phyloP scores from a whole-genome alignment of 305 asterid genomes.

The Withania somnifera region DNA sequence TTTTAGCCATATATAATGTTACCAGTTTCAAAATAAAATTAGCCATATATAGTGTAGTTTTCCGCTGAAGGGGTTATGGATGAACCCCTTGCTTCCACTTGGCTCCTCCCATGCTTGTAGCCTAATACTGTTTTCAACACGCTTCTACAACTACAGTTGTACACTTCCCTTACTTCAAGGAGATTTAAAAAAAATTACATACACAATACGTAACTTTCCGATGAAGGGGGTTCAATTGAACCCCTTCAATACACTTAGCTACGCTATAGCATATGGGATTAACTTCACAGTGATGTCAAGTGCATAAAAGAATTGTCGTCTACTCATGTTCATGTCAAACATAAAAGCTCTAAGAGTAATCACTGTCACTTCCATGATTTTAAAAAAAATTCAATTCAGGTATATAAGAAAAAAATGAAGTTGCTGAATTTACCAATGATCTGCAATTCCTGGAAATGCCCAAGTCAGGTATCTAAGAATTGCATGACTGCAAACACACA shows the following conservation, averaged over 20 bases:
- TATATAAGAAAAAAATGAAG: neutral
- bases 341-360: neutral
- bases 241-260: neutral
- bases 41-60: too few species aligned
- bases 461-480: slow-evolving; percentile 54
- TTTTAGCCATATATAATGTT: too few species aligned
- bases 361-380: neutral
- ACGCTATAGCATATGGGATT: neutral
- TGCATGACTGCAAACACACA: slow-evolving; percentile 57
- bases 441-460: slow-evolving; percentile 74
- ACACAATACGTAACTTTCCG: too few species aligned
- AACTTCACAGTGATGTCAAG: neutral
- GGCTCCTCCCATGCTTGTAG: too few species aligned
- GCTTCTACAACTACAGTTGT: too few species aligned
- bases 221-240: neutral
- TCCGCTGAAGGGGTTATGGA: too few species aligned
- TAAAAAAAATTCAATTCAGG: neutral
- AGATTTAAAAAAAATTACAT: too few species aligned
- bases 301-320: neutral
- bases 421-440: slow-evolving; percentile 68
- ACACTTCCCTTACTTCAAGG: too few species aligned
- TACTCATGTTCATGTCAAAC: neutral
- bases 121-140: too few species aligned
- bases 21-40: too few species aligned
- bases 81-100: too few species aligned